These are phyloP conservation scores for Kwoniella heveanensis DNA, from an alignment of 768 basidiomycete species.

Conservation along the genomic window DNA sequence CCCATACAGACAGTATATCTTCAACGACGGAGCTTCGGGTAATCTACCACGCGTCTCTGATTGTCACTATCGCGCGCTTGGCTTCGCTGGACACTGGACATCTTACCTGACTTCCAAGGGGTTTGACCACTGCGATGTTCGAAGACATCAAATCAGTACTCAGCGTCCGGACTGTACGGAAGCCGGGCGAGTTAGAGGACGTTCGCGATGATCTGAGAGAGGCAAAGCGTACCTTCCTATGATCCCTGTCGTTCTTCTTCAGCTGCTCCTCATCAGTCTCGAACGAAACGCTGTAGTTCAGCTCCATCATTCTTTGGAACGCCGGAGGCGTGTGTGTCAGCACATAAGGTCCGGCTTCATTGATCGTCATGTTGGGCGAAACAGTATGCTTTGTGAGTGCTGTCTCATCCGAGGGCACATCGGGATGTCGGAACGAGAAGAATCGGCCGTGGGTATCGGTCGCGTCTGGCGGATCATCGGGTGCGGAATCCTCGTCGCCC, in stretches of 20 bases:
- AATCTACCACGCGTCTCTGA: constrained; percentile 60
- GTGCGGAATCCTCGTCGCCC: constrained; percentile 39
- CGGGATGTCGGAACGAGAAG: constrained; percentile 69
- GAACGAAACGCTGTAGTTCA: constrained; percentile 88
- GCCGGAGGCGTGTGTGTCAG: constrained; percentile 56
- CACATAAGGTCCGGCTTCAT: constrained; percentile 70
- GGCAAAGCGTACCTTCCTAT: constrained; percentile 32
- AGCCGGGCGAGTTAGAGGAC: too few species aligned
- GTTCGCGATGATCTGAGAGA: not conserved
- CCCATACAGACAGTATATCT: constrained; percentile 89
- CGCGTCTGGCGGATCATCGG: constrained; percentile 66
- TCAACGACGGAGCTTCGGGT: constrained; percentile 87
- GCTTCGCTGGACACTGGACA: not conserved
- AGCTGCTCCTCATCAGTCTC: constrained; percentile 68
- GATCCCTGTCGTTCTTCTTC: constrained; percentile 46
- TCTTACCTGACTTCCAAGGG: constrained; percentile 60
- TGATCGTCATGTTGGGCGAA: constrained; percentile 56
- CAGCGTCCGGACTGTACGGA: too few species aligned
- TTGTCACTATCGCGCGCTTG: not conserved
- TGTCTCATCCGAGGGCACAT: constrained; percentile 25
- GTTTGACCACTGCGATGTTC: constrained; percentile 71
- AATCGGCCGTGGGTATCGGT: constrained; percentile 73
- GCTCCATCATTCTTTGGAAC: constrained; percentile 65
- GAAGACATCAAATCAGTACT: not conserved
- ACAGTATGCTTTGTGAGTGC: constrained; percentile 43